A percentile compares a stretch with the other conserved stretches of the same genome.
These are phyloP conservation scores for Daedaleopsis sinensis DNA, from an alignment of 768 basidiomycete genomes.

Conservation along the genomic window DNA sequence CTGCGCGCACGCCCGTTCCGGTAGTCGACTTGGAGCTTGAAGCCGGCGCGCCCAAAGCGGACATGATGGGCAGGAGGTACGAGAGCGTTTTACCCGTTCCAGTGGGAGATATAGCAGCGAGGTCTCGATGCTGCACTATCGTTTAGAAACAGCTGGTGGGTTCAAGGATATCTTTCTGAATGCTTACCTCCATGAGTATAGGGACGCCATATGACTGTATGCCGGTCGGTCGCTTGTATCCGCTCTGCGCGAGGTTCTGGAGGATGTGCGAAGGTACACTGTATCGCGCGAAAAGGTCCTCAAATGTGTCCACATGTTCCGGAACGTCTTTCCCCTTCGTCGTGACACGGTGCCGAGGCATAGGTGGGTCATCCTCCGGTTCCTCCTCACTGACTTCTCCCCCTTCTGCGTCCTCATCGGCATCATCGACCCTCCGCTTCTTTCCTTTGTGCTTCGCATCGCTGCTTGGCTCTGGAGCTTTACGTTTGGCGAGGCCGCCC, in stretches of 20 bases:
- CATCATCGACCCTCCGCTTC: conserved; percentile 34
- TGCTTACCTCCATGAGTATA: conserved; percentile 72
- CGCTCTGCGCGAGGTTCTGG: conserved; percentile 61
- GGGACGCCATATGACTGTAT: conserved; percentile 83
- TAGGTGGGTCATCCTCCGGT: conserved; percentile 29
- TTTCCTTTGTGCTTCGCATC: conserved; percentile 21
- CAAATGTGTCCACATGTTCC: conserved; percentile 56
- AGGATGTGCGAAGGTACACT: conserved; percentile 61
- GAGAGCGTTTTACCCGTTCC: conserved; percentile 97
- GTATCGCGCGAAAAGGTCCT: conserved; percentile 59
- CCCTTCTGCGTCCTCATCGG: conserved; percentile 18
- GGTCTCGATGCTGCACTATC: conserved; percentile 66
- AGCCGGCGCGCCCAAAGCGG: conserved; percentile 56
- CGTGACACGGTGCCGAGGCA: conserved; percentile 63
- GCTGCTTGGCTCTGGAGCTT: conserved; percentile 28
- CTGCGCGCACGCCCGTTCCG: conserved; percentile 68
- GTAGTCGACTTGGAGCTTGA: conserved; percentile 46
- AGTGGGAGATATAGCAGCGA: conserved; percentile 94
- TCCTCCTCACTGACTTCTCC: conserved; percentile 17
- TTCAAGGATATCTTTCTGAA: background rate
- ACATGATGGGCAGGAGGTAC: conserved; percentile 84
- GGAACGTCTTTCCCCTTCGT: conserved; percentile 78
- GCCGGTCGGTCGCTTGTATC: conserved; percentile 71
- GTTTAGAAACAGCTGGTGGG: background rate
- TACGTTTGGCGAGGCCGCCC: conserved; percentile 56